phyloP scores from a whole-genome alignment of 371 early-diverging fungal genomes.

The Blakeslea trispora region DNA sequence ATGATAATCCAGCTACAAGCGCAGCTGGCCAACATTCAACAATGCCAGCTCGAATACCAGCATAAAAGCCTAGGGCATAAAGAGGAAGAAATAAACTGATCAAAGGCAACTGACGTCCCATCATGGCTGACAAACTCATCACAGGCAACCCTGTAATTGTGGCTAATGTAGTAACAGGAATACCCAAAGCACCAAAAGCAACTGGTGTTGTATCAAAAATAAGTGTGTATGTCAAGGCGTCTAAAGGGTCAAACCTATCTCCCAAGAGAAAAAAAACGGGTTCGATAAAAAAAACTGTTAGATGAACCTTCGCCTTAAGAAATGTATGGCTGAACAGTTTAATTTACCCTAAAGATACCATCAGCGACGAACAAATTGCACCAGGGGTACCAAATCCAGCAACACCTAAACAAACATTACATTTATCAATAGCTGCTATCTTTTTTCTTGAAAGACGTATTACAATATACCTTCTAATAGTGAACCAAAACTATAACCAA shows the following conservation, averaged over 20 bases:
- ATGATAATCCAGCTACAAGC: constrained; percentile 46
- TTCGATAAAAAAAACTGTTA: no score
- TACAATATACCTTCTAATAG: constrained; percentile 44
- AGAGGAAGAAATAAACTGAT: constrained; percentile 43
- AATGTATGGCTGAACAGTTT: no score
- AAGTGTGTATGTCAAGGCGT: constrained; percentile 45
- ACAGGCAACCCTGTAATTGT: constrained; percentile 41
- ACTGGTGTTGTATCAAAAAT: constrained; percentile 52
- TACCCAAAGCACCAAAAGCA: constrained; percentile 51
- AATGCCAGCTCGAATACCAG: constrained; percentile 43
- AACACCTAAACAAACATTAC: constrained; percentile 28
- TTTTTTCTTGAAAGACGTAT: not conserved
- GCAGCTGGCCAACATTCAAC: constrained; percentile 53
- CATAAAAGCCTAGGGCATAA: constrained; percentile 45
- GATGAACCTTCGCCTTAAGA: no score
- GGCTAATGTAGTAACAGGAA: constrained; percentile 52
- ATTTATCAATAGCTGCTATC: no score
- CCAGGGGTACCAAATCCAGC: constrained; percentile 58
- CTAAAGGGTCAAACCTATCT: constrained; percentile 42
- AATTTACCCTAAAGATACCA: constrained; percentile 51
- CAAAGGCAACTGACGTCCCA: constrained; percentile 53
- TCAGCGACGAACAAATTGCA: constrained; percentile 51
- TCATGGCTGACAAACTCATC: constrained; percentile 45
- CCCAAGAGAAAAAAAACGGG: not conserved
- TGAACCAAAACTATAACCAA: constrained; percentile 50